These are phyloP conservation scores for Saprolegnia diclina DNA, from an alignment of 352 stramenopile genomes.

Conservation along the genomic window DNA sequence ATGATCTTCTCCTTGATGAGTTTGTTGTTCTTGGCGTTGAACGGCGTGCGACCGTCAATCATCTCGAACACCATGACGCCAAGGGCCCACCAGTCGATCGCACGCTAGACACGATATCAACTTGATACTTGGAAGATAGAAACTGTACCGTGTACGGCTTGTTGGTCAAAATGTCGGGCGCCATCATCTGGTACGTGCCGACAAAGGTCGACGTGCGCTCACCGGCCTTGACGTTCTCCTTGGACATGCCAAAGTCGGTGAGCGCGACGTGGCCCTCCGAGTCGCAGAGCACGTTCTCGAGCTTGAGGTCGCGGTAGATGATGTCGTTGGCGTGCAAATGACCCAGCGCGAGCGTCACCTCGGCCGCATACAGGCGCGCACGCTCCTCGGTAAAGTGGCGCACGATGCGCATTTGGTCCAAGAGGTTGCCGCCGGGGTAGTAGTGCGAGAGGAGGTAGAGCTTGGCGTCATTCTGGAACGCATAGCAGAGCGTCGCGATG, in stretches of 20 bases:
- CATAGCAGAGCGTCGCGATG: slow-evolving; percentile 91
- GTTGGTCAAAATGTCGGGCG: slow-evolving; percentile 82
- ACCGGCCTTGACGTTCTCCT: slow-evolving; percentile 92
- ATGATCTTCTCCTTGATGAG: slow-evolving; percentile 81
- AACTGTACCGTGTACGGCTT: slow-evolving; percentile 64
- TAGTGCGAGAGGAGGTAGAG: slow-evolving; percentile 92
- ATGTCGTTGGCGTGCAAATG: slow-evolving; percentile 92
- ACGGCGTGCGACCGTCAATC: slow-evolving; percentile 79
- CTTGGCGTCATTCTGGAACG: slow-evolving; percentile 87
- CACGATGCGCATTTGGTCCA: slow-evolving; percentile 87
- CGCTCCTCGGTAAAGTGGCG: slow-evolving; percentile 90
- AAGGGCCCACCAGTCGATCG: slow-evolving; percentile 86
- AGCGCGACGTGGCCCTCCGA: slow-evolving; percentile 93
- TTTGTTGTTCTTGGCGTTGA: slow-evolving; percentile 83
- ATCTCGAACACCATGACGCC: slow-evolving; percentile 88
- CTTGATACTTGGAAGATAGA: not conserved
- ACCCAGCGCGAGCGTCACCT: slow-evolving; percentile 94
- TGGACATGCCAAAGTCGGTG: slow-evolving; percentile 99
- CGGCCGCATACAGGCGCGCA: slow-evolving; percentile 93
- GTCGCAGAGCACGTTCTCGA: slow-evolving; percentile 98
- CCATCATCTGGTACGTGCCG: slow-evolving; percentile 91
- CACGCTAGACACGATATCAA: slow-evolving; percentile 32
- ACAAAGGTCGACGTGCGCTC: slow-evolving; percentile 85
- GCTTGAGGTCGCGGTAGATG: slow-evolving; percentile 98
- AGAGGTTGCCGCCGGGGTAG: slow-evolving; percentile 93